phyloP scores from a whole-genome alignment of 345 rosid genomes.

The Dipteronia dyeriana region DNA sequence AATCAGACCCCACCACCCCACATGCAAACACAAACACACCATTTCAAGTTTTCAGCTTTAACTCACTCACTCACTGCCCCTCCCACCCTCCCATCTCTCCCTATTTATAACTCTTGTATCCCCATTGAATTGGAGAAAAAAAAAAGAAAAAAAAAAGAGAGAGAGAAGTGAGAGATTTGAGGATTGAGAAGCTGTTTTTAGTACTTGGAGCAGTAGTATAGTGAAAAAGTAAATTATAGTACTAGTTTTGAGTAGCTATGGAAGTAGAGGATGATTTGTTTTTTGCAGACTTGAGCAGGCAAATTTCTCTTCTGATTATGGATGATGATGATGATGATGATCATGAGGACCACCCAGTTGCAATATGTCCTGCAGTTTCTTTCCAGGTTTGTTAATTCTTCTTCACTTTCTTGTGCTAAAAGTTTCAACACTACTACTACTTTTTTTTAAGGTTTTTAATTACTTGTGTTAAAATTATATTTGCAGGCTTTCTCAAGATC shows the following conservation, averaged over 20 bases:
- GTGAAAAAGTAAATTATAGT: too few relatives aligned
- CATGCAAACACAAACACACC: conserved; percentile 35
- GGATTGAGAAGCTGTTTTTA: not conserved
- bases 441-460: too few relatives aligned
- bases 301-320: conserved; percentile 89
- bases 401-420: too few relatives aligned
- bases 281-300: conserved; percentile 92
- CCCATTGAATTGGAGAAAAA: conserved; percentile 19
- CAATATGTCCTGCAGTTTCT: conserved; percentile 56
- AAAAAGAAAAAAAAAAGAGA: not conserved
- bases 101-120: conserved; percentile 36
- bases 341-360: conserved; percentile 53
- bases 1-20: conserved; percentile 49
- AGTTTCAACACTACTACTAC: too few relatives aligned
- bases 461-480: too few relatives aligned
- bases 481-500: conserved; percentile 36
- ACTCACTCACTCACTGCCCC: conserved; percentile 3
- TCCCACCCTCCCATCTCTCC: conserved; percentile 4
- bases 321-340: conserved; percentile 65
- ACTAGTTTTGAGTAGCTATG: conserved; percentile 13
- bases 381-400: conserved; percentile 48
- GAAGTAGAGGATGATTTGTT: conserved; percentile 88
- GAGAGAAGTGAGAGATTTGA: not conserved
- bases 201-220: too few relatives aligned
- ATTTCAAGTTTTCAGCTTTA: not conserved